phyloP scores from a whole-genome alignment of 2,329 filamentous ascomycete genomes.

The Diaporthe batatas region DNA sequence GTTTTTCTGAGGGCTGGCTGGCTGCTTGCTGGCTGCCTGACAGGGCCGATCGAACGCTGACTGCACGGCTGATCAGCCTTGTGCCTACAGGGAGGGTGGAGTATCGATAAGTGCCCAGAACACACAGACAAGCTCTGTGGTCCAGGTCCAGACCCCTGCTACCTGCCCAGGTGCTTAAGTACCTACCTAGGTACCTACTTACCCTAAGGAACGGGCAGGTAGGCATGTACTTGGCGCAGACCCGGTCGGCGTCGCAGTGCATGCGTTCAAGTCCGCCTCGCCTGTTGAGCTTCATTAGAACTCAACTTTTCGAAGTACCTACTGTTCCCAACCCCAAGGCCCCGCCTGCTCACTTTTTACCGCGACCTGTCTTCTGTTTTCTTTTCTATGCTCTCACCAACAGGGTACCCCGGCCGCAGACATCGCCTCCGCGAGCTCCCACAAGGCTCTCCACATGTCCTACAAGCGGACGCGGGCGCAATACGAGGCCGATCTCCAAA shows the following conservation, averaged over 20 bases:
- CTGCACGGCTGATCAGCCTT: slow-evolving; percentile 17
- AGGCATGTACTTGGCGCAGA: background rate
- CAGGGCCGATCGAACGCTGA: slow-evolving; percentile 2
- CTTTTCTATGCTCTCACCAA: background rate
- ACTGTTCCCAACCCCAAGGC: background rate
- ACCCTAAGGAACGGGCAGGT: too few relatives aligned
- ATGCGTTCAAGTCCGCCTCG: background rate
- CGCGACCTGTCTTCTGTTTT: too few relatives aligned
- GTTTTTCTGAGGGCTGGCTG: background rate
- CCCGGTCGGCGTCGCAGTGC: background rate
- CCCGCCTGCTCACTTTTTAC: slow-evolving; percentile 5
- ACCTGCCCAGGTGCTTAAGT: too few relatives aligned
- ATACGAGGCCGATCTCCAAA: slow-evolving; percentile 81
- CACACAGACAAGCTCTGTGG: slow-evolving; percentile 19
- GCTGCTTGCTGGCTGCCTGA: background rate
- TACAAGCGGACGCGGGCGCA: slow-evolving; percentile 83
- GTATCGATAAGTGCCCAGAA: background rate
- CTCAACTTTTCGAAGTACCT: background rate
- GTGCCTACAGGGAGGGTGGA: background rate
- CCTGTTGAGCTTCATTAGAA: background rate
- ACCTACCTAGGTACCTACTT: background rate
- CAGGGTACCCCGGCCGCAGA: background rate
- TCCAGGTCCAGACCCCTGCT: slow-evolving; percentile 4
- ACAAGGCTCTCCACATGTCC: slow-evolving; percentile 67
- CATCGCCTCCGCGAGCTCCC: slow-evolving; percentile 16